Evolutionary conservation across 1,284 basidiomycete genomes (phyloP).

Genomic region (Tylopilus sp.): DNA sequence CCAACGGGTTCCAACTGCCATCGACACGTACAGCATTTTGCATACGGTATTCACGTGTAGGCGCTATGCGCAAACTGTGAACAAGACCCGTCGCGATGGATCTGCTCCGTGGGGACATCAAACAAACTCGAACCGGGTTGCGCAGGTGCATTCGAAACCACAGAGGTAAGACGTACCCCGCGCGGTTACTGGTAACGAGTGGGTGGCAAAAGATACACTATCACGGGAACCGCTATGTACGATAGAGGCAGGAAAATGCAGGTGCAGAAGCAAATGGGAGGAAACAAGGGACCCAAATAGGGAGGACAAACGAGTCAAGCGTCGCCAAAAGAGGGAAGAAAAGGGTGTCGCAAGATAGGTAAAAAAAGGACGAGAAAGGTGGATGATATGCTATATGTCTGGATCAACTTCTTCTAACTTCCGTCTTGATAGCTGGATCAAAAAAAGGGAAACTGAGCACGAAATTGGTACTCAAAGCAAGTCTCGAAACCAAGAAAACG

Average conservation of each 20-base stretch:
- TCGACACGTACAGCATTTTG: no score
- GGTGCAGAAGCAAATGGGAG: neutral
- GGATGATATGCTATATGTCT: conserved; percentile 20
- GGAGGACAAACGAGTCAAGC: neutral
- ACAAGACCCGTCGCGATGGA: neutral
- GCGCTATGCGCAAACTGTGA: neutral
- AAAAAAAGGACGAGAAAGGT: neutral
- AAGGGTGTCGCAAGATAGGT: conserved; percentile 15
- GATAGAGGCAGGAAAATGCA: neutral
- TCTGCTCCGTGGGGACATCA: no score
- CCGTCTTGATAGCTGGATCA: conserved; percentile 6
- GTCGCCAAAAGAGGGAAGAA: neutral
- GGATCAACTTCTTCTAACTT: conserved; percentile 4
- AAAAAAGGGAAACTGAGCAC: conserved; percentile 1
- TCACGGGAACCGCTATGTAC: conserved; percentile 13
- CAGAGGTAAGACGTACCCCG: neutral
- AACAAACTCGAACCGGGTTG: conserved; percentile 1
- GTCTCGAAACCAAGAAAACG: conserved; percentile 5
- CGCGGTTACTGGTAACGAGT: conserved; percentile 1
- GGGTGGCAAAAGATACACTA: conserved; percentile 22
- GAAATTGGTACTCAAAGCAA: conserved; percentile 7
- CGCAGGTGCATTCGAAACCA: conserved; percentile 2
- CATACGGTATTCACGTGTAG: no score
- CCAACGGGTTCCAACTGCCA: no score
- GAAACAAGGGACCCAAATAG: no score